Percentiles rank a stretch among this genome's conserved stretches.
Conservation (phyloP, 106 monocot genomes). For the Acanthochlamys bracteata region DNA sequence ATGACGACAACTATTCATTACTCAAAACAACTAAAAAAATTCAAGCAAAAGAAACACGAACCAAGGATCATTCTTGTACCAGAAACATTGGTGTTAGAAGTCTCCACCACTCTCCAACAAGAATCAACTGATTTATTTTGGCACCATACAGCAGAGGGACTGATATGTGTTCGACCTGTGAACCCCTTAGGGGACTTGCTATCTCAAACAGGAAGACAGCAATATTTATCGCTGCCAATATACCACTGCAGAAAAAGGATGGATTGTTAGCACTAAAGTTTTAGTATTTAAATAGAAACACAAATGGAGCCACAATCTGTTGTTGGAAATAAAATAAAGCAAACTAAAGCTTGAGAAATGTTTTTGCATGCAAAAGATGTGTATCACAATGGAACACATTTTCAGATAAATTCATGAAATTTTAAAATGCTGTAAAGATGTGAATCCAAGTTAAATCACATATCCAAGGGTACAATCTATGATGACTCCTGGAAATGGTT, state of each 20-base stretch:
- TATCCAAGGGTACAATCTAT: no score
- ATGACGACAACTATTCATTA: no score
- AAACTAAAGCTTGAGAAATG: no score
- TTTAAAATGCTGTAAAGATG: no score
- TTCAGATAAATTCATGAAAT: no score
- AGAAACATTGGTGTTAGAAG: constrained; percentile 86
- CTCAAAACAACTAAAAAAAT: no score
- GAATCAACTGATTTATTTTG: constrained; percentile 69
- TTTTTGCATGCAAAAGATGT: no score
- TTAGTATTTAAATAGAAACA: not conserved
- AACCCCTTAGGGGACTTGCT: constrained; percentile 62
- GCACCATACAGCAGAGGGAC: constrained; percentile 71
- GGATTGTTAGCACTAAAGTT: not conserved
- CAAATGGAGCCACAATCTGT: no score
- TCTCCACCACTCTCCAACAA: constrained; percentile 88
- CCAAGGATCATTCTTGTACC: constrained; percentile 47
- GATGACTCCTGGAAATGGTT: no score
- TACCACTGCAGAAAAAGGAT: constrained; percentile 37
- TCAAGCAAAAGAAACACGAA: constrained; percentile 18
- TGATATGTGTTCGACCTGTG: constrained; percentile 49
- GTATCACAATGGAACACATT: no score
- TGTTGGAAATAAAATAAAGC: no score
- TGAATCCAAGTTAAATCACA: no score
- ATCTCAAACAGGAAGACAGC: constrained; percentile 75
- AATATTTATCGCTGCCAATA: constrained; percentile 65